phyloP scores from a whole-genome alignment of 1,139 yeast genomes.

The Yamadazyma spencermartinsiae region DNA sequence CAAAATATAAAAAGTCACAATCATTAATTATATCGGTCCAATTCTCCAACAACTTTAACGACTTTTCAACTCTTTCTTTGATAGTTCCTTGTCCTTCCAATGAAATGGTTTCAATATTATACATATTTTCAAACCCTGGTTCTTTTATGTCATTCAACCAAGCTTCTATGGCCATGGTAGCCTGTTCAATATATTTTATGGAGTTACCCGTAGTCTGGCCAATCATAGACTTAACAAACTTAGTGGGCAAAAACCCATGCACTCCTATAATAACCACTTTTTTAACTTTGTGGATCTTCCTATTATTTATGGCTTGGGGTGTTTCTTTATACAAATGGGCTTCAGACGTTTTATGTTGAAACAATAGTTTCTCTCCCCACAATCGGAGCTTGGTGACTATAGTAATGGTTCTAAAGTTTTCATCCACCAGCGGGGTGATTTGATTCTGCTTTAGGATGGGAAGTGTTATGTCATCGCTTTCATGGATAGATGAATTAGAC shows the following conservation, averaged over 20 bases:
- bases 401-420: slow-evolving; percentile 41
- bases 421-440: slow-evolving; percentile 28
- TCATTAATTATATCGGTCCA: slow-evolving; percentile 39
- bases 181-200: slow-evolving; percentile 30
- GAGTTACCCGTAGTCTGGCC: slow-evolving; percentile 52
- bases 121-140: slow-evolving; percentile 19
- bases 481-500: slow-evolving; percentile 11
- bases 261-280: slow-evolving; percentile 54
- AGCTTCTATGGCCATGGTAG: slow-evolving; percentile 34
- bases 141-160: slow-evolving; percentile 39
- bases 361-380: slow-evolving; percentile 31
- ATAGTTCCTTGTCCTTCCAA: slow-evolving; percentile 55
- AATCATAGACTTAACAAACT: slow-evolving; percentile 46
- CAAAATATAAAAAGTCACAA: slow-evolving; percentile 46
- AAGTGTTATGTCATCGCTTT: background rate
- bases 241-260: slow-evolving; percentile 93
- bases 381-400: slow-evolving; percentile 40
- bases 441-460: slow-evolving; percentile 1
- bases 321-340: slow-evolving; percentile 33
- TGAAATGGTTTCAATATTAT: slow-evolving; percentile 46
- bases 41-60: slow-evolving; percentile 38
- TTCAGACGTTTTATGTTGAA: slow-evolving; percentile 29
- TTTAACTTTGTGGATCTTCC: slow-evolving; percentile 22
- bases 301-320: slow-evolving; percentile 14
- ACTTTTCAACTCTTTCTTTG: slow-evolving; percentile 38